phyloP scores from a whole-genome alignment of 2,329 filamentous ascomycete species.

The Colletotrichum tanaceti region DNA sequence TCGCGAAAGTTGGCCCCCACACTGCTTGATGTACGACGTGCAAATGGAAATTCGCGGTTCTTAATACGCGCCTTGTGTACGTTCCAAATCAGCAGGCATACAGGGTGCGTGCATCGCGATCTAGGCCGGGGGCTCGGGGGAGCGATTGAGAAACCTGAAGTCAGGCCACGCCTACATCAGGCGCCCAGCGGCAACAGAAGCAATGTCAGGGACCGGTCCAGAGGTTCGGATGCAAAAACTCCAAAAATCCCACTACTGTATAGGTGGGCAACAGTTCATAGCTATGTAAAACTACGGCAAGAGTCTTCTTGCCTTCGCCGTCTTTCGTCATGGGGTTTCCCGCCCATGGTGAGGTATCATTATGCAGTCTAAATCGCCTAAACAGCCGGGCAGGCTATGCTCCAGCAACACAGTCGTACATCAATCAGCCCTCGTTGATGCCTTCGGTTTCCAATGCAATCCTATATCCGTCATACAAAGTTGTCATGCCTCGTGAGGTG shows the following conservation, averaged over 20 bases:
- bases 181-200: not conserved
- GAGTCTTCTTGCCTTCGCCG: constrained; percentile 12
- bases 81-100: not conserved
- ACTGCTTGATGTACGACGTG: not conserved
- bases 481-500: constrained; percentile 34
- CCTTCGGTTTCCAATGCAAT: constrained; percentile 8
- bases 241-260: constrained; percentile 28
- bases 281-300: constrained; percentile 25
- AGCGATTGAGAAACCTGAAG: not conserved
- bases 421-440: constrained; percentile 22
- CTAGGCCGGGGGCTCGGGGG: constrained; percentile 19
- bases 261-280: constrained; percentile 21
- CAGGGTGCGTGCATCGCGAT: not conserved
- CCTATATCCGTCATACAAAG: constrained; percentile 15
- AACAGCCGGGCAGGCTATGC: constrained; percentile 22
- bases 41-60: constrained; percentile 33
- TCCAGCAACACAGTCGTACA: constrained; percentile 17
- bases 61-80: constrained; percentile 28
- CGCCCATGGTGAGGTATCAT: constrained; percentile 38
- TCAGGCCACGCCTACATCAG: not conserved
- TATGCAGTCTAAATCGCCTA: constrained; percentile 40
- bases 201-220: not conserved
- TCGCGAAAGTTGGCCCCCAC: constrained; percentile 30
- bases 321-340: constrained; percentile 27
- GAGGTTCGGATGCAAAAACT: constrained; percentile 21